A percentile compares a stretch with the other conserved stretches of the same genome.
Evolutionary conservation across 75 land plant genomes (phyloP).

Genomic region (Azolla pinnata): DNA sequence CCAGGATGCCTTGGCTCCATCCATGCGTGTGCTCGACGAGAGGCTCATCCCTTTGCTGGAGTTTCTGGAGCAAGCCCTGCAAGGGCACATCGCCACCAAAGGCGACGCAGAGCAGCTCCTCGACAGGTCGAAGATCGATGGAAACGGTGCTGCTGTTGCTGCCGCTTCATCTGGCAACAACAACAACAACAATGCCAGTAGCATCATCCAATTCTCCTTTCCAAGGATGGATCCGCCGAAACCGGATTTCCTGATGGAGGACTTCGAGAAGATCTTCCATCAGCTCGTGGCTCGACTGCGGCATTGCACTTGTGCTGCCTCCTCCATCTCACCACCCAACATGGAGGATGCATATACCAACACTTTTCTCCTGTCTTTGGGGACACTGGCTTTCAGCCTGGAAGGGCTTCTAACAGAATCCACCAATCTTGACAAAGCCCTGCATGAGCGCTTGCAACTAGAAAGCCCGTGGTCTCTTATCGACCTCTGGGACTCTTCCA

Average conservation of each 20-base stretch:
- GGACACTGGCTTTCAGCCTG: slow-evolving; percentile 42
- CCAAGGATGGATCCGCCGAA: neutral
- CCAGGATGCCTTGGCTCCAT: neutral
- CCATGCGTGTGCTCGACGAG: neutral
- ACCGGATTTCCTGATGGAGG: neutral
- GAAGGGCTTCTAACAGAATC: slow-evolving; percentile 29
- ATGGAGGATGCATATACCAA: neutral
- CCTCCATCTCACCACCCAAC: neutral
- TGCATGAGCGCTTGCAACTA: slow-evolving; percentile 43
- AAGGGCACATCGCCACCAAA: no score
- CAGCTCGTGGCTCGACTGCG: neutral
- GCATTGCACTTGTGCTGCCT: neutral
- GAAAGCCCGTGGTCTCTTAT: slow-evolving; percentile 50
- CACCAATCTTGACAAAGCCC: slow-evolving; percentile 25
- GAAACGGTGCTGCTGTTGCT: no score
- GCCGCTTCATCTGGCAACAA: neutral
- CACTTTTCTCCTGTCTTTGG: slow-evolving; percentile 16
- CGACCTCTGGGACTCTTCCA: slow-evolving; percentile 21
- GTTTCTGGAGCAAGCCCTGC: neutral
- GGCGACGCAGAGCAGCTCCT: no score
- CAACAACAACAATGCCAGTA: neutral
- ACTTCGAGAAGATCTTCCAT: slow-evolving; percentile 3
- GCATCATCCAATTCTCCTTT: neutral
- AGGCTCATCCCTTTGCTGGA: neutral
- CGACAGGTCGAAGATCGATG: no score